Percentiles rank a stretch among this genome's conserved stretches.
phyloP scores from a whole-genome alignment of 2,329 filamentous ascomycete species.

The Phoma herbarum region DNA sequence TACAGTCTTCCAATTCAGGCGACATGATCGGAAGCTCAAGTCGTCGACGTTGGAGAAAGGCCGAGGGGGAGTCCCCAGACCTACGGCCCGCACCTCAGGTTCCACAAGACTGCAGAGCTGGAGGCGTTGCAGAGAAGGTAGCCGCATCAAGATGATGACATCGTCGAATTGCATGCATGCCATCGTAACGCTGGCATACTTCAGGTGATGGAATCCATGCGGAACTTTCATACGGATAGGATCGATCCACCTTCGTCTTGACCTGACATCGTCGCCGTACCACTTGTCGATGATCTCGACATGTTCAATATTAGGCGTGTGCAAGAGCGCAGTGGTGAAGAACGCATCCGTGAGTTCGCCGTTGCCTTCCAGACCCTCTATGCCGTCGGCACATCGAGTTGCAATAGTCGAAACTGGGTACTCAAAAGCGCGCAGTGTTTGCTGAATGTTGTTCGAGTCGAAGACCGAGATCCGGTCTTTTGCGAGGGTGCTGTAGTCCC shows the following conservation, averaged over 20 bases:
- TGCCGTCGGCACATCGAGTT: conserved; percentile 3
- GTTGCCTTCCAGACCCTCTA: not conserved
- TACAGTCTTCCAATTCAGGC: conserved; percentile 17
- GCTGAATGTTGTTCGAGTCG: conserved; percentile 12
- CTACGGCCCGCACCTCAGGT: conserved; percentile 11
- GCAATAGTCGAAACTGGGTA: conserved; percentile 15
- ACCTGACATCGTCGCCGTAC: conserved; percentile 18
- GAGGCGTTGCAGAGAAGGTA: conserved; percentile 13
- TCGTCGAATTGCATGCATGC: conserved; percentile 20
- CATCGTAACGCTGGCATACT: conserved; percentile 18
- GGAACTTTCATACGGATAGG: conserved; percentile 16
- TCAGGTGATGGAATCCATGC: conserved; percentile 10
- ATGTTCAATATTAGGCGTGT: conserved; percentile 7
- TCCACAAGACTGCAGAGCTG: conserved; percentile 20
- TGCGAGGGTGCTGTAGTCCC: conserved; percentile 18
- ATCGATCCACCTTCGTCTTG: conserved; percentile 13
- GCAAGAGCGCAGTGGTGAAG: conserved; percentile 10
- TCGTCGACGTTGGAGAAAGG: conserved; percentile 17
- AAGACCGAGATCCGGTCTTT: conserved; percentile 11
- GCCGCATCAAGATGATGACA: conserved; percentile 15
- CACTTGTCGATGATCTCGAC: conserved; percentile 19
- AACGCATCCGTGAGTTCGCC: conserved; percentile 16
- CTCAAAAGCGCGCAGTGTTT: conserved; percentile 8
- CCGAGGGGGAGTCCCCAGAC: conserved; percentile 8
- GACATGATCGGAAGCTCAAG: conserved; percentile 15